Percentiles rank a stretch among this genome's conserved stretches.
These are phyloP conservation scores for Ceriops tagal DNA, from an alignment of 345 rosid genomes.

Conservation along the genomic window DNA sequence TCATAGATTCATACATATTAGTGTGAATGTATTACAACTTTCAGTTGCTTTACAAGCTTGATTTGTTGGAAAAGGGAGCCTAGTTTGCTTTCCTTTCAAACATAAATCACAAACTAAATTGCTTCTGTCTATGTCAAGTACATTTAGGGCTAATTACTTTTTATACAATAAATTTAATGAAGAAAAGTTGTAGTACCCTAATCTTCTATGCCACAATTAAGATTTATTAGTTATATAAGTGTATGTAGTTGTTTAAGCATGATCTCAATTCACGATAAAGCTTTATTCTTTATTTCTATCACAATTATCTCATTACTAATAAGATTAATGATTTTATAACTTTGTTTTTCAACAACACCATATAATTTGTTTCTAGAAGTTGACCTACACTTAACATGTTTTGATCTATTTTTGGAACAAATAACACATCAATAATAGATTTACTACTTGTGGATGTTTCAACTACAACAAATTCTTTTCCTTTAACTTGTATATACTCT, in stretches of 20 bases:
- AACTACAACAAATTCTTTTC: too few relatives aligned
- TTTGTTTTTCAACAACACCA: too few relatives aligned
- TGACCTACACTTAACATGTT: too few relatives aligned
- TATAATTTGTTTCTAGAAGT: too few relatives aligned
- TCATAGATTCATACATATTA: not conserved
- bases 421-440: too few relatives aligned
- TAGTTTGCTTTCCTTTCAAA: constrained; percentile 2
- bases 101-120: not conserved
- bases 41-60: not conserved
- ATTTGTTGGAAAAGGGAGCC: not conserved
- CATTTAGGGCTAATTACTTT: not conserved
- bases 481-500: too few relatives aligned
- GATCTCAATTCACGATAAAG: not conserved
- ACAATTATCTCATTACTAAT: too few relatives aligned
- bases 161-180: not conserved
- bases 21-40: not conserved
- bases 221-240: not conserved
- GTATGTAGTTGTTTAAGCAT: not conserved
- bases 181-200: not conserved
- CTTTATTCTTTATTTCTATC: too few relatives aligned
- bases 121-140: not conserved
- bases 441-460: too few relatives aligned
- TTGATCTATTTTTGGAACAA: too few relatives aligned
- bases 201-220: not conserved
- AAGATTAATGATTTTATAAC: too few relatives aligned